Evolutionary conservation across 352 stramenopile species (phyloP), one percentile per base, ranked within the genome.

Genomic region (Globisporangium spinosum): DNA sequence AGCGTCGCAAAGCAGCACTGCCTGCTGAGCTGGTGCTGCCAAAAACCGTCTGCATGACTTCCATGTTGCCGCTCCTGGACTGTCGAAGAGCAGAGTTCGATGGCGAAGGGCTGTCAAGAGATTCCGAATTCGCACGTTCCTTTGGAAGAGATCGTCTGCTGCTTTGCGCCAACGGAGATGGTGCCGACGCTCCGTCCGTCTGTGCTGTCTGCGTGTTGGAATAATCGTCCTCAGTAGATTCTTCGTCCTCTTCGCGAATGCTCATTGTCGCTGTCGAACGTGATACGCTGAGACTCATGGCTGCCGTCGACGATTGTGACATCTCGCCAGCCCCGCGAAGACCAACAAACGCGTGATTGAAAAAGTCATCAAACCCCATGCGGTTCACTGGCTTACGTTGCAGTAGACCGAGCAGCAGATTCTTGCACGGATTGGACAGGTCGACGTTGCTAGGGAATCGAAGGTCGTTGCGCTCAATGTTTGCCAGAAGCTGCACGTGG

Each of bases 401-500:
- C 34, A 98, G 74, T 29, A 98, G 79, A 25, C 78, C 79, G 4
- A 73, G 70, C 23, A 89, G 75, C 58, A 98, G 72, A 17, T 87
- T 79, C 12, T 95, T 82, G 74, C 91, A 98, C 53, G 91, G 72
- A 34, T 80, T 83, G 8, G 84, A 95, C 29, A 98, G 75, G 38
- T 81, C 71, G 13, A 98, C 71, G 45, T 93, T 86, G 15, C 79
- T 70, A 12, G 95, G 93, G 32, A 98, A 89, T 34, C 86, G 79
- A 27, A 98, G 78, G 15, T 91, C 86, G 65, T 96, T 94, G 20
- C 84, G 80, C 74, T 98, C 85, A 68, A 98, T 98, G 72, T 98
- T 98, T 51, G 87, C 82, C 20, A 98, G 72, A 38, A 98, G 76
- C 70, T 98, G 91, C 45, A 98, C 90, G 71, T 98, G 95, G 80